Evolutionary conservation across 148 eudicot genomes (phyloP), one percentile per base, ranked within the genome.

Genomic region (Vaccinium darrowii): DNA sequence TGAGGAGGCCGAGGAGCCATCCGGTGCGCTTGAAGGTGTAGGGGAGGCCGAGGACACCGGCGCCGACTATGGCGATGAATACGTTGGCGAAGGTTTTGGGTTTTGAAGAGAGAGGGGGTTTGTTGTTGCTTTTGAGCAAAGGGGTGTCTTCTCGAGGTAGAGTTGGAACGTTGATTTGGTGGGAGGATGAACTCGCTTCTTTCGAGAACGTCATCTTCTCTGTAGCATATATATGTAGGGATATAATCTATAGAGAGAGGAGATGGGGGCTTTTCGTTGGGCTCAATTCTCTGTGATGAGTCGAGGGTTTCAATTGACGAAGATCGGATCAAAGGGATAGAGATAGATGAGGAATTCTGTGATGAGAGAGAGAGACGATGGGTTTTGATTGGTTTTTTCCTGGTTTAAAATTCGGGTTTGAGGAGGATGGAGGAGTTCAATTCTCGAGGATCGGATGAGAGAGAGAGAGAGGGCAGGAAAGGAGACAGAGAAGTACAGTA

Each of bases 21-120:
- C 95, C 95, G 75, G 95, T 87, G 82, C 82, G 82, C 86, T 80
- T 87, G 86, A 91, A 93, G 69, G 93, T 91, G 84, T 93, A 93
- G 13, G 95, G 95, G 21, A 93, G 88, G 50, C 95, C 95, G 27
- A 93, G 83, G 76, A 93, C 95, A 0, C 95, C 95, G 30, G 95
- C 88, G 65, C 95, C 95, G 21, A 93, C 92, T 1, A 93, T 56
- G 62, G 95, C 89, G 23, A 93, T 91, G 78, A 93, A 93, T 14
- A 93, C 88, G 63, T 93, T 93, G 3, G 95, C 94, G 33, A 93
- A 89, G 52, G 92, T 93, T 57, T 93, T 93, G 82, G 88, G 84
- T 69, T 89, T 91, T 23, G 94, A 89, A 1, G 95, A 90, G 88
- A 85, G 84, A 10, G 74, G 82, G 5, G 78, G 54, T 43, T 16